These are phyloP conservation scores for Stephania cephalantha DNA, from an alignment of 164 flowering plant species.

Conservation along the genomic window DNA sequence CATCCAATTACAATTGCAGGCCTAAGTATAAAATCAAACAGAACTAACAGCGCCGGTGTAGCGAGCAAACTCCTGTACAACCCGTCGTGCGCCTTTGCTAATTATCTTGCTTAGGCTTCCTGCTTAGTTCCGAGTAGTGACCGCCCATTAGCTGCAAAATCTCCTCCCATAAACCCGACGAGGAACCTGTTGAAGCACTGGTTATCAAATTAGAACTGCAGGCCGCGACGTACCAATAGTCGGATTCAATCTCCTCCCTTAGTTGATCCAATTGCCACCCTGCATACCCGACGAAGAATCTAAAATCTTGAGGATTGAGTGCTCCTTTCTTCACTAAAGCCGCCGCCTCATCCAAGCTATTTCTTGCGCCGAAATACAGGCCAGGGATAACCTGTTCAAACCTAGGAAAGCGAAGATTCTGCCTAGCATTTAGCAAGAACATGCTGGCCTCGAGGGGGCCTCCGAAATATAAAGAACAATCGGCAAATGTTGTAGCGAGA, in stretches of 20 bases:
- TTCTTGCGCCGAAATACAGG: slow-evolving; percentile 63
- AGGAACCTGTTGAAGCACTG: slow-evolving; percentile 38
- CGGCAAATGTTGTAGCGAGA: slow-evolving; percentile 71
- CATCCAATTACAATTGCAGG: background rate
- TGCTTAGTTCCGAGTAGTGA: slow-evolving; percentile 80
- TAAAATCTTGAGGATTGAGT: slow-evolving; percentile 67
- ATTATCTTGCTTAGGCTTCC: slow-evolving; percentile 79
- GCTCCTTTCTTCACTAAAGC: slow-evolving; percentile 63
- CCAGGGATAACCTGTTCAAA: slow-evolving; percentile 91
- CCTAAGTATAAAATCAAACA: background rate
- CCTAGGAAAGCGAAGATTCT: slow-evolving; percentile 35
- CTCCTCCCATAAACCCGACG: slow-evolving; percentile 77
- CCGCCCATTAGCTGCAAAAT: slow-evolving; percentile 96
- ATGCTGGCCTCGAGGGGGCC: slow-evolving; percentile 91
- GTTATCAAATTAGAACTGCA: slow-evolving; percentile 66
- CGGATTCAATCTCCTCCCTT: slow-evolving; percentile 74
- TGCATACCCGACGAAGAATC: slow-evolving; percentile 87
- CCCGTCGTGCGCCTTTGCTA: slow-evolving; percentile 25
- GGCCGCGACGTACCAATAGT: slow-evolving; percentile 83
- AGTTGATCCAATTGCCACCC: slow-evolving; percentile 92
- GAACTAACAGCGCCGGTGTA: background rate
- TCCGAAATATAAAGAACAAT: slow-evolving; percentile 78
- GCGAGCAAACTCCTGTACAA: slow-evolving; percentile 32
- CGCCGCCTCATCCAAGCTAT: slow-evolving; percentile 70
- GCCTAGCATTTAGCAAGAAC: slow-evolving; percentile 55